Base-by-base conservation (phyloP, 1,139 yeast genomes). In the Geotrichum europaeum region DNA sequence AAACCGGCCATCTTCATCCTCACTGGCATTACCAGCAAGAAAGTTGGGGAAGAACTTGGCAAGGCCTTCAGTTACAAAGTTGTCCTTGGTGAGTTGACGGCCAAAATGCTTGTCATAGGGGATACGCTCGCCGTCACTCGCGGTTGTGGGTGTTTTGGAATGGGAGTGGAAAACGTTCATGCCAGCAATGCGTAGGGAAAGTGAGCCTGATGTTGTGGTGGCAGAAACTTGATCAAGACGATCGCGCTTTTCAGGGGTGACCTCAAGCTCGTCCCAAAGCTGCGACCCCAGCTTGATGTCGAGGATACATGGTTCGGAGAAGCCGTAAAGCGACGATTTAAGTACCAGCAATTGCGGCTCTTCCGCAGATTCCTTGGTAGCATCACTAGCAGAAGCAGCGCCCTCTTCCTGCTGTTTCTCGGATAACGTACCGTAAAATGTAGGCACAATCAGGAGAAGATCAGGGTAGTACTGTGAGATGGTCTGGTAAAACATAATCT, bases 101-200 rank as follows among this genome's bases (percentile, higher is more conserved):
- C 99, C 99, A 73, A 80, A 91, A 60, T 74, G 69, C 71, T 91
- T 92, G 68, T 87, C 84, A 65, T 83, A 84, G 49, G 75, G 76
- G 13, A 83, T 64, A 67, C 84, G 66, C 45, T 72, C 67, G 65
- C 73, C 67, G 28, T 62, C 56, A 22, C n/a, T n/a, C 68, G 49
- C 18, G 5, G 45, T 43, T 12, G 51, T 43, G 20, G 22, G 9
- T 3, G 47, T 3, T 15, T 40, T 40, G 47, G 47, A 40, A 18
- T 40, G 18, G 7, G 47, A 58, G 52, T 73, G 70, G 65, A 74
- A 79, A 2, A 87, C 73, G 67, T 86, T 86, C 96, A 94, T 89
- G 0, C 99, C 99, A 67, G 98, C 92, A 1, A 94, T 81, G 62
- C 99, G 77, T 65, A 87, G 84, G 24, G 84, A 80, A 22, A 89